These are phyloP conservation scores for Picea abies DNA, from an alignment of 83 land plant genomes.

Conservation along the genomic window DNA sequence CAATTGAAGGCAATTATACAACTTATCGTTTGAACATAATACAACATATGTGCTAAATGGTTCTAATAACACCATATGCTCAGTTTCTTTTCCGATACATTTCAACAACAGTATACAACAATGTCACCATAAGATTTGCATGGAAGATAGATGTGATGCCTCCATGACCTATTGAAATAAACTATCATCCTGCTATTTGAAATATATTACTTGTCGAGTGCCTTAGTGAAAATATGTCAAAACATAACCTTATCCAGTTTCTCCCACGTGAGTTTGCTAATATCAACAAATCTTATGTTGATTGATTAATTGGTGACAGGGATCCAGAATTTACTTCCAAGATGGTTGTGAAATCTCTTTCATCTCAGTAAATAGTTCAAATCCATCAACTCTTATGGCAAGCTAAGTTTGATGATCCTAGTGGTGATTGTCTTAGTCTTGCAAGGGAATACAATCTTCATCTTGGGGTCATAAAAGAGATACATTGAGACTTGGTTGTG, in stretches of 20 bases:
- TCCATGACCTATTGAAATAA: slow-evolving; percentile 26
- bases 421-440: slow-evolving; percentile 50
- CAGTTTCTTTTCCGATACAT: slow-evolving; percentile 89
- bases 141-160: slow-evolving; percentile 97
- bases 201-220: slow-evolving; percentile 90
- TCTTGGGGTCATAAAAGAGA: slow-evolving; percentile 4
- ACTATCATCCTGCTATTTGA: slow-evolving; percentile 92
- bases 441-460: slow-evolving; percentile 98
- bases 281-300: slow-evolving; percentile 80
- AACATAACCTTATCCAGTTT: slow-evolving; percentile 61
- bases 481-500: slow-evolving; percentile 97
- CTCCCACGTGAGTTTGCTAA: slow-evolving; percentile 46
- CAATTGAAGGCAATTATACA: slow-evolving; percentile 80
- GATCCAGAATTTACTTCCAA: slow-evolving; percentile 76
- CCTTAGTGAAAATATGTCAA: slow-evolving; percentile 86
- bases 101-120: slow-evolving; percentile 75
- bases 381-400: slow-evolving; percentile 96
- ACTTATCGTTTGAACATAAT: slow-evolving; percentile 93
- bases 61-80: slow-evolving; percentile 96
- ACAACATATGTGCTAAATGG: slow-evolving; percentile 99
- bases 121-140: slow-evolving; percentile 82
- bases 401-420: too few relatives aligned
- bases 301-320: slow-evolving; percentile 94
- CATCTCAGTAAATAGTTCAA: slow-evolving; percentile 86
- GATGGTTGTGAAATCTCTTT: slow-evolving; percentile 31